A percentile compares a stretch with the other conserved stretches of the same genome.
phyloP scores from a whole-genome alignment of 116 monocot genomes.

The Cymodocea nodosa region DNA sequence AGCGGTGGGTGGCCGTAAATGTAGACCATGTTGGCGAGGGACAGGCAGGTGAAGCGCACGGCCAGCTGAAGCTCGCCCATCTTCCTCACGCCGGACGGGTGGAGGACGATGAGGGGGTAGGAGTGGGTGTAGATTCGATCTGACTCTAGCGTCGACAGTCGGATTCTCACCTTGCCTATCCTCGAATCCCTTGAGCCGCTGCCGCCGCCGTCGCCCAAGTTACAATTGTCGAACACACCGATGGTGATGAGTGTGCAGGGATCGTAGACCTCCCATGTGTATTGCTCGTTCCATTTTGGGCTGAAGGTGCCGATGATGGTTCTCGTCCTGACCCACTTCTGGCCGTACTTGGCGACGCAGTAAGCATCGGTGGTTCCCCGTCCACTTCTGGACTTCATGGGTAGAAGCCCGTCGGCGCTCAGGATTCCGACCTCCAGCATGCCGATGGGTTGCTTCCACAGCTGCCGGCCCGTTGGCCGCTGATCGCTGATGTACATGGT shows the following conservation, averaged over 20 bases:
- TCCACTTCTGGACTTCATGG: constrained; percentile 43
- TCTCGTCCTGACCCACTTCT: constrained; percentile 84
- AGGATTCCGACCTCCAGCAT: constrained; percentile 76
- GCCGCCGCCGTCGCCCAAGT: constrained; percentile 3
- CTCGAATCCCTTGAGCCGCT: constrained; percentile 20
- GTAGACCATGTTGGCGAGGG: constrained; percentile 34
- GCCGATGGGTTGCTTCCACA: constrained; percentile 67
- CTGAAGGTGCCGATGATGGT: constrained; percentile 44
- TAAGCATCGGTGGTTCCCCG: constrained; percentile 59
- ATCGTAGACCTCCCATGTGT: constrained; percentile 92
- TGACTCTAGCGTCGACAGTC: constrained; percentile 60
- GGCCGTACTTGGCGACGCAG: constrained; percentile 88
- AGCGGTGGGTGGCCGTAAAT: constrained; percentile 45
- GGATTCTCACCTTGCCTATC: constrained; percentile 70
- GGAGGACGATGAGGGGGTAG: constrained; percentile 58
- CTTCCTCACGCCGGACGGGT: constrained; percentile 62
- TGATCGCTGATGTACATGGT: constrained; percentile 69
- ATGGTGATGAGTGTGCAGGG: constrained; percentile 66
- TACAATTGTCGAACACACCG: constrained; percentile 71
- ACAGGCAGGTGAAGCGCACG: constrained; percentile 53
- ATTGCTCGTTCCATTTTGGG: constrained; percentile 86
- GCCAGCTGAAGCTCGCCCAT: constrained; percentile 82
- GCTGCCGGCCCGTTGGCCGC: constrained; percentile 64
- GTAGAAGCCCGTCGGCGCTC: constrained; percentile 30
- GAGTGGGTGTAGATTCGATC: constrained; percentile 66